A percentile compares a stretch with the other conserved stretches of the same genome.
phyloP scores from a whole-genome alignment of 2,329 filamentous ascomycete genomes.

The Escovopsis sp. region DNA sequence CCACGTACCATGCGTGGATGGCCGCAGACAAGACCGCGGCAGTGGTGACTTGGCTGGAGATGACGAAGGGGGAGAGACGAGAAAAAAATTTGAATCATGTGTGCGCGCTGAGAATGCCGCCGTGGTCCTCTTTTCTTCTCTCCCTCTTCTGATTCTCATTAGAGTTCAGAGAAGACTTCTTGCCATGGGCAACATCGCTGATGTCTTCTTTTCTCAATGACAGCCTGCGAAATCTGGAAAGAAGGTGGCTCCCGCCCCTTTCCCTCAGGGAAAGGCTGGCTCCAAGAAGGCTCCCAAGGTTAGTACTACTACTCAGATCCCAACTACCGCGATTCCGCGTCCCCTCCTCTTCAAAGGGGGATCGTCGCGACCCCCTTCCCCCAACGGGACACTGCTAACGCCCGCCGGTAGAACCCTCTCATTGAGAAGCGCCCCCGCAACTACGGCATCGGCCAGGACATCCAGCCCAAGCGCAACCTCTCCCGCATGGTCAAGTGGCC shows the following conservation, averaged over 20 bases:
- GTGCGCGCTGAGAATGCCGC: slow-evolving; percentile 39
- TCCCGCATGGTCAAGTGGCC: slow-evolving; percentile 99
- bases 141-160: slow-evolving; percentile 45
- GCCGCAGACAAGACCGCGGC: slow-evolving; percentile 4
- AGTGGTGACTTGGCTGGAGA: slow-evolving; percentile 52
- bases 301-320: slow-evolving; percentile 25
- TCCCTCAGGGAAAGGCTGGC: slow-evolving; percentile 83
- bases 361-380: neutral
- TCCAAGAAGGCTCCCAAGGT: slow-evolving; percentile 97
- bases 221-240: slow-evolving; percentile 97
- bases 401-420: slow-evolving; percentile 69
- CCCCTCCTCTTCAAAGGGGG: too few species aligned
- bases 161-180: slow-evolving; percentile 83
- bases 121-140: slow-evolving; percentile 11
- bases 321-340: neutral
- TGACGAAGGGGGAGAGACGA: slow-evolving; percentile 6
- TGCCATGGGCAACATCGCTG: slow-evolving; percentile 70
- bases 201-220: slow-evolving; percentile 99
- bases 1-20: too few species aligned
- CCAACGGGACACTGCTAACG: neutral
- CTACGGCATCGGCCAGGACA: slow-evolving; percentile 98
- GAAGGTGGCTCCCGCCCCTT: slow-evolving; percentile 95
- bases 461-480: slow-evolving; percentile 91
- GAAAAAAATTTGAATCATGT: neutral
- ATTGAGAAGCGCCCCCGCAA: slow-evolving; percentile 96